Evolutionary conservation across 805 yeast genomes (phyloP), one percentile per base, ranked within the genome.

Genomic region (Nakazawaea sp.): DNA sequence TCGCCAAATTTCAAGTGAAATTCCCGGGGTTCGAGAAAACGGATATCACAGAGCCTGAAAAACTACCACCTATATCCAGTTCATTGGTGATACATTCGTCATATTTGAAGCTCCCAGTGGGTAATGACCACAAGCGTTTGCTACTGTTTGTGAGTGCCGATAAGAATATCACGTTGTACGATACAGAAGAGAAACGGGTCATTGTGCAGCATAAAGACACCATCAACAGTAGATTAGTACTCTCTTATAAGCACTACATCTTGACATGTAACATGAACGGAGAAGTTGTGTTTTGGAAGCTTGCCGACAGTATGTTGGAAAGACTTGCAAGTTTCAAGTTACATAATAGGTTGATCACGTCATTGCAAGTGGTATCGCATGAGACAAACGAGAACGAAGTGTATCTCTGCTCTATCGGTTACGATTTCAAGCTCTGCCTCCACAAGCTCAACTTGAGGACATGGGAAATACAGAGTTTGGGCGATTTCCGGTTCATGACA

Each of bases 341-440:
- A 10, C 64, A 60, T 34, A 46, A 51, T 26, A 43, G 64, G 23
- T 36, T 61, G 15, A 46, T 59, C 5, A 50, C 60, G 1, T 43
- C 47, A 4, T 31, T 50, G 35, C 43, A 46, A 11, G 50, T 48
- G 21, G 30, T 48, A n/a, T n/a, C n/a, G n/a, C n/a, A n/a, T n/a
- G n/a, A n/a, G n/a, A n/a, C n/a, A n/a, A n/a, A n/a, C n/a, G n/a
- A n/a, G n/a, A n/a, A n/a, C n/a, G n/a, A n/a, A n/a, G n/a, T n/a
- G n/a, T n/a, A n/a, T n/a, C n/a, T n/a, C n/a, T n/a, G n/a, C 9
- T 69, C 83, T 1, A 58, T 75, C 43, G 86, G 88, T 3, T 70
- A 80, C 70, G 89, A 81, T 53, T 56, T 62, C 36, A 51, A 49
- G 17, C 37, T 78, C 2, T 64, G 58, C 33, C 50, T 69, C 26